Conservation (phyloP, 306 rosid genomes). For the Delonix regia region DNA sequence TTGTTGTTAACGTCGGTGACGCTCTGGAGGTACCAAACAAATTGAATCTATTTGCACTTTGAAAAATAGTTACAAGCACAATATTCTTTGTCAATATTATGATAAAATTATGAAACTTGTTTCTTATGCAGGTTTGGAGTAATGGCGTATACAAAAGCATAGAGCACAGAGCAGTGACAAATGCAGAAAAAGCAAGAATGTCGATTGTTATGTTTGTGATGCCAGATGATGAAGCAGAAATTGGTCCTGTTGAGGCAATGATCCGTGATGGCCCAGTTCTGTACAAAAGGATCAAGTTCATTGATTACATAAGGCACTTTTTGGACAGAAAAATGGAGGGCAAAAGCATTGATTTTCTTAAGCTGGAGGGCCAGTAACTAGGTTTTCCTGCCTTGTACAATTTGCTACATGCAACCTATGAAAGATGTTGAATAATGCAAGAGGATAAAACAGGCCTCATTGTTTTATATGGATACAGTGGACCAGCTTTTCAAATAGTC, state of each 20-base stretch:
- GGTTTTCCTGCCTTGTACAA: not conserved
- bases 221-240: not conserved
- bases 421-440: too few species aligned
- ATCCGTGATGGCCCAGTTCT: not conserved
- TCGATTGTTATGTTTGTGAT: not conserved
- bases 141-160: not conserved
- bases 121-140: not conserved
- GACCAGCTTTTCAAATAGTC: too few species aligned
- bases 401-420: too few species aligned
- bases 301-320: not conserved
- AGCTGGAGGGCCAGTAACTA: not conserved
- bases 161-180: slow-evolving; percentile 7
- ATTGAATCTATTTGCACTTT: not conserved
- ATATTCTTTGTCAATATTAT: not conserved
- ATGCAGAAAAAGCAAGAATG: not conserved
- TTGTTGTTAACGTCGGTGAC: slow-evolving; percentile 37
- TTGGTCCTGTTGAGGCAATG: not conserved
- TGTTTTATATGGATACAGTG: too few species aligned
- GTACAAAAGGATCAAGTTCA: not conserved
- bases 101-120: not conserved
- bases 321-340: not conserved
- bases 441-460: too few species aligned
- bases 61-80: not conserved
- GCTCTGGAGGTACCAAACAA: slow-evolving; percentile 30
- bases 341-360: not conserved